Conservation (phyloP, 1,284 basidiomycete species). For the Marasmius tenuissimus region DNA sequence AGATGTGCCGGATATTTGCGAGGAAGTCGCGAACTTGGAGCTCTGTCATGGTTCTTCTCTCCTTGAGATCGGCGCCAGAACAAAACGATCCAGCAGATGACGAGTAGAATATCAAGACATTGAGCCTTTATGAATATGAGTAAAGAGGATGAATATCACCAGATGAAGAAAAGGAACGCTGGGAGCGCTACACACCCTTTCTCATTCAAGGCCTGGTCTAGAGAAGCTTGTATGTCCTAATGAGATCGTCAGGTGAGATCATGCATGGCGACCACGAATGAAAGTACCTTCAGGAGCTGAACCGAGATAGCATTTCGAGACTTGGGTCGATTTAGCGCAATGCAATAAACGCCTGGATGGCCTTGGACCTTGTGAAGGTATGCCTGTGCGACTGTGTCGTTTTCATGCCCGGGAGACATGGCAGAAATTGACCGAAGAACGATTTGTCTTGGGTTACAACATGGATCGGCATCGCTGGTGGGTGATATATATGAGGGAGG, state of each 20-base stretch:
- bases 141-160: neutral
- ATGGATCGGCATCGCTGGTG: neutral
- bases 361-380: conserved; percentile 13
- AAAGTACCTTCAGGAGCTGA: conserved; percentile 7
- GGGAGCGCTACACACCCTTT: conserved; percentile 1
- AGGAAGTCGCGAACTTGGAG: conserved; percentile 80
- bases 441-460: neutral
- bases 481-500: neutral
- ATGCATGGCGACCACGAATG: neutral
- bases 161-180: neutral
- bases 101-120: conserved; percentile 79
- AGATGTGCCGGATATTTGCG: conserved; percentile 67
- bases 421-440: neutral
- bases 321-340: conserved; percentile 13
- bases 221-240: conserved; percentile 5
- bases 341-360: conserved; percentile 13
- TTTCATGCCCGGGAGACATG: neutral
- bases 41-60: conserved; percentile 80
- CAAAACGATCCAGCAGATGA: conserved; percentile 78
- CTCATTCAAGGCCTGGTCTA: conserved; percentile 5
- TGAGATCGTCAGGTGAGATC: neutral
- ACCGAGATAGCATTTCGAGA: conserved; percentile 12
- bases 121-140: conserved; percentile 44
- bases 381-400: conserved; percentile 9
- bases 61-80: conserved; percentile 90